phyloP scores from a whole-genome alignment of 768 basidiomycete species.

The Sporobolomyces phaffii region DNA sequence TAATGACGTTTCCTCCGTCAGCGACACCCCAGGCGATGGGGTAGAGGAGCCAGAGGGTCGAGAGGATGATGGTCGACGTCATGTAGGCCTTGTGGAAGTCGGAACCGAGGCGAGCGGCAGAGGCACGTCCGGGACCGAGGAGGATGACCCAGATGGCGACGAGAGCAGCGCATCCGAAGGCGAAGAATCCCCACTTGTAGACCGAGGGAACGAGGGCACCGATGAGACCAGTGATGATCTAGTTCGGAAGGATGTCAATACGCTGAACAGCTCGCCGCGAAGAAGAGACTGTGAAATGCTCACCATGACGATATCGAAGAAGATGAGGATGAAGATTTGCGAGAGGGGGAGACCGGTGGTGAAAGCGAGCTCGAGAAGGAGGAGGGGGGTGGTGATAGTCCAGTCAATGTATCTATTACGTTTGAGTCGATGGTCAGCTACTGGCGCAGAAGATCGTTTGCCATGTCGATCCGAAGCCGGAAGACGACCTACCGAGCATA shows the following conservation, averaged over 20 bases:
- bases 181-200: constrained; percentile 52
- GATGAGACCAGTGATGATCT: constrained; percentile 48
- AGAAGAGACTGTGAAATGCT: constrained; percentile 49
- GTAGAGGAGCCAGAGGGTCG: constrained; percentile 58
- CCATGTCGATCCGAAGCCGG: too few relatives aligned
- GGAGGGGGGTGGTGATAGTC: constrained; percentile 48
- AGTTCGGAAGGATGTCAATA: neutral
- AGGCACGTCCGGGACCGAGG: constrained; percentile 39
- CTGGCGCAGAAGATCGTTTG: too few relatives aligned
- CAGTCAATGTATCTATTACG: constrained; percentile 47
- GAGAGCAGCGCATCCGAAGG: constrained; percentile 52
- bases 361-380: constrained; percentile 25
- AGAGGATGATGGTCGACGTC: constrained; percentile 50
- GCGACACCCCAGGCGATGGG: constrained; percentile 57
- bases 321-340: constrained; percentile 45
- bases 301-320: constrained; percentile 47
- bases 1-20: constrained; percentile 53
- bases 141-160: constrained; percentile 54
- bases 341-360: constrained; percentile 17
- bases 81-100: constrained; percentile 41
- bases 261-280: neutral
- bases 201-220: constrained; percentile 54
- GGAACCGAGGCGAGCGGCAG: constrained; percentile 42
- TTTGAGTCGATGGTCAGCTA: too few relatives aligned
- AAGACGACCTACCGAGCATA: constrained; percentile 57